A percentile compares a stretch with the other conserved stretches of the same genome.
Evolutionary conservation across 1,139 yeast species (phyloP).

Genomic region (Scheffersomyces segobiensis): DNA sequence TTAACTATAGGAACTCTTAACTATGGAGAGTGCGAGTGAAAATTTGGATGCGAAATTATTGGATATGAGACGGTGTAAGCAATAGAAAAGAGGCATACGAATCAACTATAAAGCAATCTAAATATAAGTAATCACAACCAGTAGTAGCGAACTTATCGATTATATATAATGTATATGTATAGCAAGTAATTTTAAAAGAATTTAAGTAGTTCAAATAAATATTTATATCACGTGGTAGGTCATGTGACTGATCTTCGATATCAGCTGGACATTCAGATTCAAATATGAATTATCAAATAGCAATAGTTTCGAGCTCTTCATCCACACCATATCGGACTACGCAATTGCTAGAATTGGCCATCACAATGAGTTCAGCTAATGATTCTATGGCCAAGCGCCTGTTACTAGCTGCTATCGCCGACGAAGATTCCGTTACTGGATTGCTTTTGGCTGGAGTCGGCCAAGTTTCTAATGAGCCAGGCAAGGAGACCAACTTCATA

Average conservation of each 20-base stretch:
- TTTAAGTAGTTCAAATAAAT: too few relatives aligned
- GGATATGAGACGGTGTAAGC: not conserved
- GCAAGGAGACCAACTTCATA: slow-evolving; percentile 77
- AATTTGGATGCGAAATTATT: not conserved
- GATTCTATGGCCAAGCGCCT: slow-evolving; percentile 65
- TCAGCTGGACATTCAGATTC: not conserved
- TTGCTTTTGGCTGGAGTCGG: slow-evolving; percentile 95
- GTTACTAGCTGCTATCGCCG: slow-evolving; percentile 90
- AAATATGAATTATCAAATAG: not conserved
- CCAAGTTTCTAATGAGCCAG: slow-evolving; percentile 65
- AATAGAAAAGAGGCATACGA: not conserved
- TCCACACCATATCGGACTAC: not conserved
- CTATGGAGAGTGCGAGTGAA: not conserved
- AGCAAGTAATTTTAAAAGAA: too few relatives aligned
- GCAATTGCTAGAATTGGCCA: not conserved
- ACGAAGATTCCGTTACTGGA: slow-evolving; percentile 97
- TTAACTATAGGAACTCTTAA: not conserved
- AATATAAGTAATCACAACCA: too few relatives aligned
- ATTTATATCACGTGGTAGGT: not conserved
- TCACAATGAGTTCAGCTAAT: slow-evolving; percentile 25
- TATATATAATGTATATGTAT: not conserved
- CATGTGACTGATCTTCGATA: not conserved
- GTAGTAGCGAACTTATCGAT: too few relatives aligned
- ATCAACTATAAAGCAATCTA: too few relatives aligned
- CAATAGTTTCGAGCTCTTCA: not conserved